Percentiles rank a stretch among this genome's conserved stretches.
Evolutionary conservation across 805 yeast species (phyloP).

Genomic region (Ogataea minuta): DNA sequence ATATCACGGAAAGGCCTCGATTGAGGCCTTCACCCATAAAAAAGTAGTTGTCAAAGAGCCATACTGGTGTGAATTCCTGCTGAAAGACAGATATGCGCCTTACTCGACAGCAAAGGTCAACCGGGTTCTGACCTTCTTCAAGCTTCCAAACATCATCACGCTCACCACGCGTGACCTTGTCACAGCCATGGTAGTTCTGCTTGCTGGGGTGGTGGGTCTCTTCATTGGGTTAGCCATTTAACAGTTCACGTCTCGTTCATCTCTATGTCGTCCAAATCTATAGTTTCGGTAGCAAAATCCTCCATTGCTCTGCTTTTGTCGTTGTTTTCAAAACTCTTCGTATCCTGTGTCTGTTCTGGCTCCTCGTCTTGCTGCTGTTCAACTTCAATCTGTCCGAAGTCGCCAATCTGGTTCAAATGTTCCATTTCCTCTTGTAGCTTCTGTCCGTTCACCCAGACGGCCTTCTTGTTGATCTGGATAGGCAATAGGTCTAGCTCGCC

Average conservation of each 20-base stretch:
- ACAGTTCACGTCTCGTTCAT: conserved; percentile 7
- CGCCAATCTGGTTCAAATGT: conserved; percentile 31
- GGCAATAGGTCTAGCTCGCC: conserved; percentile 51
- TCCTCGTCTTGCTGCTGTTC: conserved; percentile 5
- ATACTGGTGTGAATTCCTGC: conserved; percentile 53
- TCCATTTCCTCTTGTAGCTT: conserved; percentile 51
- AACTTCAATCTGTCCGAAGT: conserved; percentile 3
- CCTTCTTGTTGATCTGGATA: conserved; percentile 64
- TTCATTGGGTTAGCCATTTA: not conserved
- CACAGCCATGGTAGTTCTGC: conserved; percentile 2
- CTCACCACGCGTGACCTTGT: conserved; percentile 1
- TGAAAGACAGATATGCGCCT: conserved; percentile 70
- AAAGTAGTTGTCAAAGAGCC: conserved; percentile 67
- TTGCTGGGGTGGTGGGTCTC: conserved; percentile 1
- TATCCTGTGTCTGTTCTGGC: conserved; percentile 1
- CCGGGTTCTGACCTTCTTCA: conserved; percentile 7
- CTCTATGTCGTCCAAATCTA: conserved; percentile 16
- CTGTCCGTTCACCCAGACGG: conserved; percentile 60
- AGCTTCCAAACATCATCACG: conserved; percentile 7
- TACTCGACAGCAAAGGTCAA: conserved; percentile 34
- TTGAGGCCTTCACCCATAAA: conserved; percentile 73
- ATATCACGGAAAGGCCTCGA: conserved; percentile 74
- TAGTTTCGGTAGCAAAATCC: conserved; percentile 8
- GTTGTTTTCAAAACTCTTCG: conserved; percentile 2
- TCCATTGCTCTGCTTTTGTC: not conserved